Conservation (phyloP, 2,329 filamentous ascomycete species). For the Neofusicoccum sp. region DNA sequence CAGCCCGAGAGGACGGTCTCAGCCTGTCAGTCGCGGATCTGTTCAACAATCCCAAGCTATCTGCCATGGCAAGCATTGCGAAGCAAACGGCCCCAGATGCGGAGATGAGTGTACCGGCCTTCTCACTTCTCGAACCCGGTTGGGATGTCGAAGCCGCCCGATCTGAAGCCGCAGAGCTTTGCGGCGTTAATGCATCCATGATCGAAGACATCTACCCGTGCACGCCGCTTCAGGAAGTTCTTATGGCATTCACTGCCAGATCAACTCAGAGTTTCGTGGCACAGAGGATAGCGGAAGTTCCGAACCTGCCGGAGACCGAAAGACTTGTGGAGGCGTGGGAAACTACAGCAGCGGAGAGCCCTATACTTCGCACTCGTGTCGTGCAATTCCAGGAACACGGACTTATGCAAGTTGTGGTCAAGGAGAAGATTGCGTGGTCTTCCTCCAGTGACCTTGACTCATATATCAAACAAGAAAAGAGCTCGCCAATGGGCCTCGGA, state of each 20-base stretch:
- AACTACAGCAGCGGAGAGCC: constrained; percentile 26
- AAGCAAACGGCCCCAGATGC: constrained; percentile 25
- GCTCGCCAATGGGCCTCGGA: constrained; percentile 41
- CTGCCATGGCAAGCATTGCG: constrained; percentile 45
- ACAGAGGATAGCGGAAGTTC: constrained; percentile 35
- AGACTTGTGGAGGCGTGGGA: constrained; percentile 38
- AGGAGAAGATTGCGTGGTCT: constrained; percentile 38
- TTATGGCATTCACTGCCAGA: constrained; percentile 41
- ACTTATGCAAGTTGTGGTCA: constrained; percentile 42
- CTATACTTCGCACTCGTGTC: constrained; percentile 51
- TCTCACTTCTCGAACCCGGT: constrained; percentile 30
- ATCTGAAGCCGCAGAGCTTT: constrained; percentile 38
- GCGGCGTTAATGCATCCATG: constrained; percentile 23
- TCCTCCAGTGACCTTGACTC: constrained; percentile 22
- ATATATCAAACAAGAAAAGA: constrained; percentile 36
- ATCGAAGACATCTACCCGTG: constrained; percentile 44
- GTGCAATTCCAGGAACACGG: constrained; percentile 36
- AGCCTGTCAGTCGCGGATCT: constrained; percentile 56
- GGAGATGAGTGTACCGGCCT: constrained; percentile 28
- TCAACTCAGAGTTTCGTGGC: constrained; percentile 39
- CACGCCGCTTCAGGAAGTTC: constrained; percentile 41
- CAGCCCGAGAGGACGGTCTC: constrained; percentile 50
- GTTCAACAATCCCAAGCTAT: constrained; percentile 48
- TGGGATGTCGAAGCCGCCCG: constrained; percentile 34
- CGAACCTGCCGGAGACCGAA: constrained; percentile 28